Percentiles rank a stretch among this genome's conserved stretches.
These are phyloP conservation scores for Umbelopsis vinacea DNA, from an alignment of 192 early-diverging fungal species.

Conservation along the genomic window DNA sequence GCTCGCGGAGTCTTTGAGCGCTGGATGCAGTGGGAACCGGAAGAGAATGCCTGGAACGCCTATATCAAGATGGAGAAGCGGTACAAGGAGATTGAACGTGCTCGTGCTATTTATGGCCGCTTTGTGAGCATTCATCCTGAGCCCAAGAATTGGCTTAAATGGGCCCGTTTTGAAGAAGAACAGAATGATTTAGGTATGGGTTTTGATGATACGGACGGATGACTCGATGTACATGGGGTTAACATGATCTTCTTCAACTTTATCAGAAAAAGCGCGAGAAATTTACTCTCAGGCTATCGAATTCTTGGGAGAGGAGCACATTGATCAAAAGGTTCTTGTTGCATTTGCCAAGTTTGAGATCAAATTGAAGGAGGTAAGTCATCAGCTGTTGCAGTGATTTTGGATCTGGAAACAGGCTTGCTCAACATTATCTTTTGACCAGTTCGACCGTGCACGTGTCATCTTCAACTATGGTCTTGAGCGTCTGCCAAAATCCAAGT, in stretches of 20 bases:
- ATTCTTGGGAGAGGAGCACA: constrained; percentile 83
- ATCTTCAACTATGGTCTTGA: constrained; percentile 97
- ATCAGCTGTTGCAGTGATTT: background rate
- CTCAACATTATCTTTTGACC: no score
- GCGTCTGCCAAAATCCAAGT: constrained; percentile 78
- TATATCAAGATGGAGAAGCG: constrained; percentile 94
- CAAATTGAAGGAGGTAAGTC: constrained; percentile 75
- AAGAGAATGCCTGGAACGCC: constrained; percentile 90
- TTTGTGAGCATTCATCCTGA: constrained; percentile 91
- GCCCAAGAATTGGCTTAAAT: constrained; percentile 95
- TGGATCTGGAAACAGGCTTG: no score
- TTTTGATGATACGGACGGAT: no score
- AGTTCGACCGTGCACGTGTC: constrained; percentile 87
- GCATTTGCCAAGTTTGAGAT: constrained; percentile 98
- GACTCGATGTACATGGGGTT: no score
- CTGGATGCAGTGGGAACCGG: constrained; percentile 99
- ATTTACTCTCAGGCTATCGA: constrained; percentile 91
- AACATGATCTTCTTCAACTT: no score
- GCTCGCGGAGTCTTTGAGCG: constrained; percentile 95
- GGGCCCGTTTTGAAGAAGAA: constrained; percentile 94
- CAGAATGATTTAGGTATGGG: constrained; percentile 69
- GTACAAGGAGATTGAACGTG: constrained; percentile 84
- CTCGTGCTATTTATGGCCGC: constrained; percentile 79
- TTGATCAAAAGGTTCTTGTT: constrained; percentile 94
- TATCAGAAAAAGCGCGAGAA: constrained; percentile 75